Percentiles rank a stretch among this genome's conserved stretches.
phyloP scores from a whole-genome alignment of 1,284 basidiomycete species.

The Hymenochaete sp. region DNA sequence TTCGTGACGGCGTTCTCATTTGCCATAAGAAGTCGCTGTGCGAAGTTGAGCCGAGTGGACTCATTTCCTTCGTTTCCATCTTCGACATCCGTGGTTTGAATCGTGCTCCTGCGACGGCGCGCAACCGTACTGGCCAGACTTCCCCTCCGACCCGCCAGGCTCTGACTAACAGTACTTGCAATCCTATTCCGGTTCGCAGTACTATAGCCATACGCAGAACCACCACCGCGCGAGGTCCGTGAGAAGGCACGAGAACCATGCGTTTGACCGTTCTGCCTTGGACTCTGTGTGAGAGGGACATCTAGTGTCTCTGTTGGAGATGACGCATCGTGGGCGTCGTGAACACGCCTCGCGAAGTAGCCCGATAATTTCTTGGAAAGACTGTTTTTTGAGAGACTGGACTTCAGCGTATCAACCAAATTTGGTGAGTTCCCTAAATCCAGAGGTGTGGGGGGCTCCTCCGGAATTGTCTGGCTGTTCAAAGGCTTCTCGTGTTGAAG shows the following conservation, averaged over 20 bases:
- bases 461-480: constrained; percentile 40
- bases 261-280: constrained; percentile 30
- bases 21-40: constrained; percentile 83
- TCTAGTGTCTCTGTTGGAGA: constrained; percentile 28
- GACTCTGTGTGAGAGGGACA: constrained; percentile 41
- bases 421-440: constrained; percentile 31
- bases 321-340: constrained; percentile 30
- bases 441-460: constrained; percentile 45
- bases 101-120: constrained; percentile 42
- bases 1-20: constrained; percentile 86
- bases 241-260: constrained; percentile 35
- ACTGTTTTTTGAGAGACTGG: constrained; percentile 40
- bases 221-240: constrained; percentile 50
- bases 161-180: constrained; percentile 20
- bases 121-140: constrained; percentile 35
- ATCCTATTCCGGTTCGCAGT: constrained; percentile 46
- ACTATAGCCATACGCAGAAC: constrained; percentile 73
- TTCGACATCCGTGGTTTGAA: constrained; percentile 21
- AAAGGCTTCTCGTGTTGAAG: constrained; percentile 66
- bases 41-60: constrained; percentile 64
- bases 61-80: constrained; percentile 28
- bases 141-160: constrained; percentile 19
- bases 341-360: constrained; percentile 42
- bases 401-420: constrained; percentile 32
- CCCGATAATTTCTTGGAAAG: constrained; percentile 50